Evolutionary conservation across 2,329 filamentous ascomycete species (phyloP).

Genomic region (Eurotiales sp.): DNA sequence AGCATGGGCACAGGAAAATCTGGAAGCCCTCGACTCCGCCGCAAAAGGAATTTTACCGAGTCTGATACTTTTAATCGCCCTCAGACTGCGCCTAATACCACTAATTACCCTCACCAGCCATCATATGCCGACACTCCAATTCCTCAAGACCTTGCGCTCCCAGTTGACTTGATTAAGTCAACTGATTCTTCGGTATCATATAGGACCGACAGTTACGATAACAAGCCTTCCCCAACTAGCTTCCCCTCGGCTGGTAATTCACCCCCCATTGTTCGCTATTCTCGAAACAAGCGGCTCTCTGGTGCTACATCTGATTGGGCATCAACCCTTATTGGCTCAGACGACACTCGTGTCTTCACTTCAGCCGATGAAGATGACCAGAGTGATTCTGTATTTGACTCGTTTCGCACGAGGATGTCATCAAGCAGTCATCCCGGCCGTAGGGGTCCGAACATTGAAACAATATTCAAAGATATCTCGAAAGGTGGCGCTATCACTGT

Average conservation of each 20-base stretch:
- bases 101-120: conserved; percentile 8
- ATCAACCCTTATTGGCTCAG: conserved; percentile 58
- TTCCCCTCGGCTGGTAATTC: conserved; percentile 12
- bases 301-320: conserved; percentile 56
- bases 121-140: not conserved
- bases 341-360: conserved; percentile 55
- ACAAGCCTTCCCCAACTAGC: conserved; percentile 4
- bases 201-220: conserved; percentile 1
- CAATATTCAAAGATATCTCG: conserved; percentile 49
- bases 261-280: conserved; percentile 28
- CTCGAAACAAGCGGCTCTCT: conserved; percentile 50
- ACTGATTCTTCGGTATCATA: conserved; percentile 3
- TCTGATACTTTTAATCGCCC: conserved; percentile 36
- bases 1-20: conserved; percentile 23
- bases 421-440: conserved; percentile 50
- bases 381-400: conserved; percentile 62
- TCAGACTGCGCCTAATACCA: conserved; percentile 28
- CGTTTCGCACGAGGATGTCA: conserved; percentile 57
- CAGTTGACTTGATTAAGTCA: conserved; percentile 1
- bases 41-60: conserved; percentile 40
- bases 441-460: conserved; percentile 58
- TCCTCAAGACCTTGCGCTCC: not conserved
- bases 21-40: conserved; percentile 22
- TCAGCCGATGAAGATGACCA: conserved; percentile 60
- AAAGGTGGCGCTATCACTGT: conserved; percentile 44